Percentiles rank a stretch among this genome's conserved stretches.
These are phyloP conservation scores for Russula sp. DNA, from an alignment of 768 basidiomycete species.

Conservation along the genomic window DNA sequence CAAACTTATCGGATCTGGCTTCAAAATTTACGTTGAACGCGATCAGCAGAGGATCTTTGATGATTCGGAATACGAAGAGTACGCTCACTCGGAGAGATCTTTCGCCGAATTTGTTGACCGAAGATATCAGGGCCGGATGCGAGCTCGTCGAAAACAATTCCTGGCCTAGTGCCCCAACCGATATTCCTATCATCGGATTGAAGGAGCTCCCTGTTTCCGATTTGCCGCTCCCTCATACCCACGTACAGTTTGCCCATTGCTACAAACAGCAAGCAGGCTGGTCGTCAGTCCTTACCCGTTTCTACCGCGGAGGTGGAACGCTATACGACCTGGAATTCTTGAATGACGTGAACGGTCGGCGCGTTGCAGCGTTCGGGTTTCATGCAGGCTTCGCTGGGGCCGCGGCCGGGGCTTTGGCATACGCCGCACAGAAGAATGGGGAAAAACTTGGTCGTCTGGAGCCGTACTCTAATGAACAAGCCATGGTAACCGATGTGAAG, in stretches of 20 bases:
- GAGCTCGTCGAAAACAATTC: constrained; percentile 79
- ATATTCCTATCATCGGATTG: constrained; percentile 83
- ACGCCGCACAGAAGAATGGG: constrained; percentile 59
- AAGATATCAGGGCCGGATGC: constrained; percentile 70
- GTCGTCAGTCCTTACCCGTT: constrained; percentile 79
- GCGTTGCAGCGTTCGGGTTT: constrained; percentile 97
- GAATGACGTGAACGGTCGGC: constrained; percentile 72
- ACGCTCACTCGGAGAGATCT: constrained; percentile 33
- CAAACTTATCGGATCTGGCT: constrained; percentile 81
- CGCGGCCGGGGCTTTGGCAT: constrained; percentile 81
- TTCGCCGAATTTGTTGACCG: constrained; percentile 12
- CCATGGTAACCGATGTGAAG: constrained; percentile 76
- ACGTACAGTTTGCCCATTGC: constrained; percentile 98
- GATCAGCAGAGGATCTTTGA: constrained; percentile 93
- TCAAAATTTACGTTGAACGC: constrained; percentile 86
- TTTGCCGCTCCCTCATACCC: constrained; percentile 83
- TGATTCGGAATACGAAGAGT: constrained; percentile 90
- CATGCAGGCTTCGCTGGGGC: constrained; percentile 99
- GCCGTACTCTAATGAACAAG: constrained; percentile 78
- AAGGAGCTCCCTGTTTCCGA: constrained; percentile 89
- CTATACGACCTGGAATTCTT: constrained; percentile 97
- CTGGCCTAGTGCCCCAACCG: constrained; percentile 76
- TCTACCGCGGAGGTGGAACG: constrained; percentile 73
- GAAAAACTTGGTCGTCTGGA: constrained; percentile 59
- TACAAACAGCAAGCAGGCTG: constrained; percentile 96